These are phyloP conservation scores for Penstemon eatonii DNA, from an alignment of 257 asterid species.

Conservation along the genomic window DNA sequence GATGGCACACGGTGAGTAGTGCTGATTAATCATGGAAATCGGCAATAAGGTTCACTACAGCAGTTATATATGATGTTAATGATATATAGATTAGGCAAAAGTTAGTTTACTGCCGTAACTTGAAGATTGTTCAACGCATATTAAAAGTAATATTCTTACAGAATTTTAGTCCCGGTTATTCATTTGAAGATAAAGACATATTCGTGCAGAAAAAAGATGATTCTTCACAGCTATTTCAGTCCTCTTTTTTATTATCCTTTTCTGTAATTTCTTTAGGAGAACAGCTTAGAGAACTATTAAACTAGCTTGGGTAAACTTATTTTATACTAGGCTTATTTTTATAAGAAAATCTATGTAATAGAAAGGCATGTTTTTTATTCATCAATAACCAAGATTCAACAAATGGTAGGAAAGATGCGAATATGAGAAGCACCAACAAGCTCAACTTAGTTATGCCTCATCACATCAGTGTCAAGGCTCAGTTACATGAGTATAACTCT, in stretches of 20 bases:
- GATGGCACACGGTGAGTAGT: not conserved
- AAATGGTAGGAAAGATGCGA: not conserved
- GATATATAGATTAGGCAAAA: not conserved
- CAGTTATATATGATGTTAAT: not conserved
- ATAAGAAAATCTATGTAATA: too few relatives aligned
- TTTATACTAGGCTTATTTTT: too few relatives aligned
- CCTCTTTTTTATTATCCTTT: not conserved
- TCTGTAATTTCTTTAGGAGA: not conserved
- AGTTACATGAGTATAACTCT: not conserved
- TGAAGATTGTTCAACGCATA: not conserved
- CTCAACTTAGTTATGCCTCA: not conserved
- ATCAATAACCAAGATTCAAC: not conserved
- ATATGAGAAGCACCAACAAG: constrained; percentile 14
- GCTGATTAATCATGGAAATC: not conserved
- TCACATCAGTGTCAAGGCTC: not conserved
- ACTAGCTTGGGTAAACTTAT: not conserved
- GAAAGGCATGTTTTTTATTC: not conserved
- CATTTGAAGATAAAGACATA: not conserved
- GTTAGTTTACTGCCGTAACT: not conserved
- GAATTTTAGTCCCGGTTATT: too few relatives aligned
- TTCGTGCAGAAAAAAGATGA: not conserved
- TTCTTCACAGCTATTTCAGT: not conserved
- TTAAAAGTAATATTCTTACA: too few relatives aligned
- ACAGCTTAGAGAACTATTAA: not conserved
- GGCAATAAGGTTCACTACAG: not conserved